phyloP scores from a whole-genome alignment of 345 rosid genomes.

The Combretum micranthum region DNA sequence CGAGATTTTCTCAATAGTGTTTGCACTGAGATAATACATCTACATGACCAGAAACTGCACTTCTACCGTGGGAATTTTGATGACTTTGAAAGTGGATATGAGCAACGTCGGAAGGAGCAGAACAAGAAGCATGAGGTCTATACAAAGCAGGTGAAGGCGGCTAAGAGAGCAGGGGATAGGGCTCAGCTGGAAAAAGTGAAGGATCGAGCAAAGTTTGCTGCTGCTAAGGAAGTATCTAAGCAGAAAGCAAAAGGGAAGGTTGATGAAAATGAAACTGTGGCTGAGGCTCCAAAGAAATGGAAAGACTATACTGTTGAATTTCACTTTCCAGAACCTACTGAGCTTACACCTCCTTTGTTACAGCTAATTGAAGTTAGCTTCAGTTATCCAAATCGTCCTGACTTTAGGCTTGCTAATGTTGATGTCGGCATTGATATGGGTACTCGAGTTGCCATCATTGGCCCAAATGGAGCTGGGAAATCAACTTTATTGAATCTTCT shows the following conservation, averaged over 20 bases:
- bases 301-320: slow-evolving; percentile 87
- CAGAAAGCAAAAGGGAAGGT: slow-evolving; percentile 61
- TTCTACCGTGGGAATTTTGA: slow-evolving; percentile 84
- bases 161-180: slow-evolving; percentile 73
- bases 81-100: slow-evolving; percentile 76
- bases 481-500: slow-evolving; percentile 88
- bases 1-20: slow-evolving; percentile 91
- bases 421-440: slow-evolving; percentile 99
- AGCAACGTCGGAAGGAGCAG: slow-evolving; percentile 84
- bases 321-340: slow-evolving; percentile 95
- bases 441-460: slow-evolving; percentile 87
- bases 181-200: slow-evolving; percentile 87
- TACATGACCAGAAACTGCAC: slow-evolving; percentile 80
- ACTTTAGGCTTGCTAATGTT: slow-evolving; percentile 71
- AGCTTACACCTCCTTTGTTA: slow-evolving; percentile 85
- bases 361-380: slow-evolving; percentile 90
- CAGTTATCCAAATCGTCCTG: slow-evolving; percentile 72
- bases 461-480: slow-evolving; percentile 97
- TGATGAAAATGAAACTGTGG: slow-evolving; percentile 62
- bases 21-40: slow-evolving; percentile 83
- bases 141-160: slow-evolving; percentile 82
- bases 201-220: slow-evolving; percentile 65
- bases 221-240: slow-evolving; percentile 76
- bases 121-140: slow-evolving; percentile 72
- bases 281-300: slow-evolving; percentile 90